Conservation (phyloP, 192 early-diverging fungal species). For the Pecoramyces ruminantium region DNA sequence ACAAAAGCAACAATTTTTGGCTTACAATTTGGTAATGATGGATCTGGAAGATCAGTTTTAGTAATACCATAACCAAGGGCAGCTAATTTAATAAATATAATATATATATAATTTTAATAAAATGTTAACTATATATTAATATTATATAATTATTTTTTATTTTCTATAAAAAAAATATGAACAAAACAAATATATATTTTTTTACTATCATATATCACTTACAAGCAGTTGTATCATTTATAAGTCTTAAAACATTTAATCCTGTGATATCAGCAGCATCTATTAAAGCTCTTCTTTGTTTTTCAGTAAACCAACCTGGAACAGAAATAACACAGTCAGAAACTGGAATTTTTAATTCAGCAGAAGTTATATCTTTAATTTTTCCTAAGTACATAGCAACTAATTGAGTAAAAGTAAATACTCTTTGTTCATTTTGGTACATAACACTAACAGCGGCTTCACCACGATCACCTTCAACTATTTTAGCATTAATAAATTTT, state of each 20-base stretch:
- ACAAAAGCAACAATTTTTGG: slow-evolving; percentile 83
- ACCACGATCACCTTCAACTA: slow-evolving; percentile 59
- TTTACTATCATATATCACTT: too few relatives aligned
- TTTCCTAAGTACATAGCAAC: slow-evolving; percentile 86
- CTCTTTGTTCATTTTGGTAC: slow-evolving; percentile 57
- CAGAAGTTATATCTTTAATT: slow-evolving; percentile 72
- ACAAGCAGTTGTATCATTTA: slow-evolving; percentile 82
- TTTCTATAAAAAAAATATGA: slow-evolving; percentile 3
- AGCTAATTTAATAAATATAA: slow-evolving; percentile 12
- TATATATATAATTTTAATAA: too few relatives aligned
- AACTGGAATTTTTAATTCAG: slow-evolving; percentile 66
- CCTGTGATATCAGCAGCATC: slow-evolving; percentile 76
- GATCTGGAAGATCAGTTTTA: slow-evolving; percentile 87
- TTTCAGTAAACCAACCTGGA: slow-evolving; percentile 88
- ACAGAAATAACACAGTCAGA: slow-evolving; percentile 87
- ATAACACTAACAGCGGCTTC: slow-evolving; percentile 64
- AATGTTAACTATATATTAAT: too few relatives aligned
- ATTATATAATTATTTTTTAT: background rate
- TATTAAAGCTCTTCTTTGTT: slow-evolving; percentile 73
- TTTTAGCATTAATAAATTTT: slow-evolving; percentile 61
- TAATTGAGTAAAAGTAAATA: slow-evolving; percentile 77
- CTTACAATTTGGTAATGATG: slow-evolving; percentile 36
- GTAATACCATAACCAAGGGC: slow-evolving; percentile 98
- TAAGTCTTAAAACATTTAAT: slow-evolving; percentile 73
- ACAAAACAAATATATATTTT: too few relatives aligned